These are phyloP conservation scores for Trichosporon inkin DNA, from an alignment of 1,284 basidiomycete genomes.

Conservation along the genomic window DNA sequence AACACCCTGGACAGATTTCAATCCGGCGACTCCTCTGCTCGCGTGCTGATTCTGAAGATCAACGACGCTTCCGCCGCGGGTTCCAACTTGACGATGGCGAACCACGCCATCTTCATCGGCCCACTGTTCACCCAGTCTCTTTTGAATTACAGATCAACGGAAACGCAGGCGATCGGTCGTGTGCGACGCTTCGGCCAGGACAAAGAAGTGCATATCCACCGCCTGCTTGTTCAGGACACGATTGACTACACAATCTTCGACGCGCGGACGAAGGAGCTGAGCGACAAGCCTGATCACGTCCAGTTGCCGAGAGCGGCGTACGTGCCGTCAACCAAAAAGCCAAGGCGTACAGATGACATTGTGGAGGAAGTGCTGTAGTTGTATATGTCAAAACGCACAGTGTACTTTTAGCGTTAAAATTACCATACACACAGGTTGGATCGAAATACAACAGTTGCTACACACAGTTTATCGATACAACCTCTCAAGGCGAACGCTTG, in stretches of 20 bases:
- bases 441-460: not conserved
- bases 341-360: not conserved
- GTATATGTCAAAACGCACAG: too few species aligned
- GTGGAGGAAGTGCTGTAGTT: not conserved
- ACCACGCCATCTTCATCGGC: conserved; percentile 90
- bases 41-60: conserved; percentile 81
- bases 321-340: not conserved
- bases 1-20: conserved; percentile 81
- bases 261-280: conserved; percentile 27
- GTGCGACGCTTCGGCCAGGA: conserved; percentile 79
- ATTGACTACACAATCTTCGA: conserved; percentile 72
- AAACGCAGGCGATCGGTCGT: conserved; percentile 86
- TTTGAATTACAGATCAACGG: conserved; percentile 78
- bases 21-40: conserved; percentile 58
- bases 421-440: too few species aligned
- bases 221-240: conserved; percentile 74
- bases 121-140: conserved; percentile 73
- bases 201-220: conserved; percentile 72
- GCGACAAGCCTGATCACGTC: conserved; percentile 37
- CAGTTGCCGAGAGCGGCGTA: conserved; percentile 32
- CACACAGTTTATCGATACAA: too few species aligned
- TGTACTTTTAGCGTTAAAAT: too few species aligned
- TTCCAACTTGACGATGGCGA: conserved; percentile 85
- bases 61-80: conserved; percentile 92
- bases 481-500: too few species aligned